Evolutionary conservation across 257 asterid species (phyloP), one percentile per base, ranked within the genome.

Genomic region (Lavandula angustifolia): DNA sequence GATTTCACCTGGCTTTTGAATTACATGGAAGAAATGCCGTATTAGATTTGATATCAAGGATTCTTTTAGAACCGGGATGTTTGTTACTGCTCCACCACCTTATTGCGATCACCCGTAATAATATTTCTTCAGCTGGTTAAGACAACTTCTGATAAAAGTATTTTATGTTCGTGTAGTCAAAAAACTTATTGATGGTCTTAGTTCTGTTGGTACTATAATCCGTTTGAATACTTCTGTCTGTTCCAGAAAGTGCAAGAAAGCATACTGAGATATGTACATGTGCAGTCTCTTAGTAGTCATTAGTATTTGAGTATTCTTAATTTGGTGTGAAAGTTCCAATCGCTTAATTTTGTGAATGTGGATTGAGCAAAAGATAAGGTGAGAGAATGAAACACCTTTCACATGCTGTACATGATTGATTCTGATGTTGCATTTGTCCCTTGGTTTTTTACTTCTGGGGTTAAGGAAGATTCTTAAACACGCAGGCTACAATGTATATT

Each of bases 391-490:
- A 16, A 56, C 7, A 8, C 58, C 57, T 56, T 56, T 18, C 40
- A 11, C 37, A 5, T 42, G 48, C 14, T 46, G 12, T 46, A 22
- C 53, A 29, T 35, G 1, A 38, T 8, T 9, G 38, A 54, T 18
- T 10, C 29, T 63, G 53, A 6, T 16, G 67, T 46, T 52, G 27
- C 58, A 37, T n/a, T 52, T 54, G 62, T 37, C 52, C 70, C 53
- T 13, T 58, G 12, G 68, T 47, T 50, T 51, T 66, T 37, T 46
- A 33, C 49, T 34, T 58, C 32, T 54, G 74, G 43, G 7, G 9
- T 61, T 52, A 47, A 12, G 14, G 66, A 53, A 13, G 41, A 31
- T 11, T 54, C 4, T n/a, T 53, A 4, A 57, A 57, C 12, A n/a
- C 48, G 31, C 47, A 6, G 48, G 33, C 35, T 58, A 13, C 62